Evolutionary conservation across 2,329 filamentous ascomycete species (phyloP).

Genomic region (Sporothrix curviconia): DNA sequence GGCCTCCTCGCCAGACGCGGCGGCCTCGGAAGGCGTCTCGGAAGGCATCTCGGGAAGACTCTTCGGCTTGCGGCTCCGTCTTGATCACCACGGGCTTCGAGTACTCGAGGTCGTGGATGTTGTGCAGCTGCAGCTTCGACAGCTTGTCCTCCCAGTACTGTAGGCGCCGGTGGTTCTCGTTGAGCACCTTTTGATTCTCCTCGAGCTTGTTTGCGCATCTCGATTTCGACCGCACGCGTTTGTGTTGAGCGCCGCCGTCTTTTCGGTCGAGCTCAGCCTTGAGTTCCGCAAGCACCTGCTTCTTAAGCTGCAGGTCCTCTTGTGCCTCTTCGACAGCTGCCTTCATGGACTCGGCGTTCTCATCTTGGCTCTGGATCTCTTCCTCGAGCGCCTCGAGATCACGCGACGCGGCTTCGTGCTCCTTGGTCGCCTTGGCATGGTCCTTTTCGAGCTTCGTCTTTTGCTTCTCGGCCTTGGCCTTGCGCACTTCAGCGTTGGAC

Average conservation of each 20-base stretch:
- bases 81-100: constrained; percentile 25
- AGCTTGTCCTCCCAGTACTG: constrained; percentile 88
- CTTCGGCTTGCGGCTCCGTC: constrained; percentile 19
- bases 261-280: constrained; percentile 85
- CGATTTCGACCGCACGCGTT: constrained; percentile 85
- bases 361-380: constrained; percentile 71
- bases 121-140: constrained; percentile 74
- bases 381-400: constrained; percentile 74
- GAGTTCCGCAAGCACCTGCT: constrained; percentile 68
- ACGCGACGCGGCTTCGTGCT: constrained; percentile 62
- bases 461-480: constrained; percentile 90
- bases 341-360: constrained; percentile 65
- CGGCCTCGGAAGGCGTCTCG: constrained; percentile 2
- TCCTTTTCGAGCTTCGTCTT: constrained; percentile 81
- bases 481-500: constrained; percentile 78
- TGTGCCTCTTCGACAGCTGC: constrained; percentile 75
- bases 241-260: constrained; percentile 77
- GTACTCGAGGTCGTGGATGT: constrained; percentile 60
- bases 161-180: constrained; percentile 77
- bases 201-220: constrained; percentile 98
- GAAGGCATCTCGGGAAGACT: not conserved
- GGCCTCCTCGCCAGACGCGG: constrained; percentile 18
- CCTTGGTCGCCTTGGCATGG: constrained; percentile 67
- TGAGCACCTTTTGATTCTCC: constrained; percentile 83
- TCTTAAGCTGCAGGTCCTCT: constrained; percentile 69